Evolutionary conservation across 345 rosid species (phyloP).

Genomic region (Rhizophora apiculata): DNA sequence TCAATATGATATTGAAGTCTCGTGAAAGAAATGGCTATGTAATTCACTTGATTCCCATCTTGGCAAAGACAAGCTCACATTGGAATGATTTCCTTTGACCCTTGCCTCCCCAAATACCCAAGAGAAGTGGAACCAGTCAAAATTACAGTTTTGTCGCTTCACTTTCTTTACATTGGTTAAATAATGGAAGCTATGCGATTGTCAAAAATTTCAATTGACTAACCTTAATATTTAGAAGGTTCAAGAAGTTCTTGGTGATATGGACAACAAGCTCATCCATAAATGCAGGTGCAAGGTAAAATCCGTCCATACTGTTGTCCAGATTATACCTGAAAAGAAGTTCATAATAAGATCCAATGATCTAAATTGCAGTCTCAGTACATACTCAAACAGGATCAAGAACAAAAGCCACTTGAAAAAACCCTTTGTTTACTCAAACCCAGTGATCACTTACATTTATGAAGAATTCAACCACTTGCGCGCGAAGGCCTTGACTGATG

Average conservation of each 20-base stretch:
- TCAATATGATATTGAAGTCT: no score
- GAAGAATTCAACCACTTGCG: conserved; percentile 23
- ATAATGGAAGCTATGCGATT: background rate
- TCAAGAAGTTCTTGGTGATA: conserved; percentile 53
- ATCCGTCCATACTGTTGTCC: conserved; percentile 49
- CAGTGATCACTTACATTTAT: no score
- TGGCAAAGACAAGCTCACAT: conserved; percentile 56
- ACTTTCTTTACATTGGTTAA: background rate
- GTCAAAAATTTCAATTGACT: background rate
- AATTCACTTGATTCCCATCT: conserved; percentile 52
- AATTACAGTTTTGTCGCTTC: background rate
- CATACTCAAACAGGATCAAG: background rate
- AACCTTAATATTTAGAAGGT: conserved; percentile 52
- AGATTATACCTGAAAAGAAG: conserved; percentile 23
- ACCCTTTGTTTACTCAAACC: background rate
- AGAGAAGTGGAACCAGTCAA: conserved; percentile 44
- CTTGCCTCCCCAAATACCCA: conserved; percentile 65
- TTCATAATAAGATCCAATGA: background rate
- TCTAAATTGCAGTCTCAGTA: background rate
- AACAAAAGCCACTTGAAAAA: no score
- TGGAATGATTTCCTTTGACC: conserved; percentile 64
- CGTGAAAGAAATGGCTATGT: no score
- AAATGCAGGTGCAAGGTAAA: conserved; percentile 56
- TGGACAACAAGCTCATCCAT: conserved; percentile 58
- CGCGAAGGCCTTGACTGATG: conserved; percentile 45